Evolutionary conservation across 345 rosid species (phyloP).

Genomic region (Eucalyptus pauciflora): DNA sequence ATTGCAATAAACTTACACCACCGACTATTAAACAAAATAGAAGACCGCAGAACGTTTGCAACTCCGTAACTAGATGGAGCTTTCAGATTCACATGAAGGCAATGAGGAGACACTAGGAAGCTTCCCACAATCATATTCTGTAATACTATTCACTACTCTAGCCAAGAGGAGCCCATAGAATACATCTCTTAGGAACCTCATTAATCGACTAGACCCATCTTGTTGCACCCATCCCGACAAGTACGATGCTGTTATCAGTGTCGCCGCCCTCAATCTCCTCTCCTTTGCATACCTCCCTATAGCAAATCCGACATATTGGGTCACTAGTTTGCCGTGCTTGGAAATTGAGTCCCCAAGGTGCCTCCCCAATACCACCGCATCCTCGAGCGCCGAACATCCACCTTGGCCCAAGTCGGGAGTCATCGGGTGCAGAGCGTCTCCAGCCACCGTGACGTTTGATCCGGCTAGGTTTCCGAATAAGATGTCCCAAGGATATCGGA

Average conservation of each 20-base stretch:
- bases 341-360: neutral
- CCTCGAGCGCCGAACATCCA: too few relatives aligned
- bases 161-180: neutral
- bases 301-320: neutral
- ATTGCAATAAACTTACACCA: neutral
- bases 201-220: neutral
- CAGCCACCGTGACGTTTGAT: too few relatives aligned
- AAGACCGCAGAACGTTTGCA: neutral
- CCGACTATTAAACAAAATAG: neutral
- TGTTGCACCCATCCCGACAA: neutral
- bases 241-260: neutral
- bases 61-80: neutral
- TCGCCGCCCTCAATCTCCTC: neutral
- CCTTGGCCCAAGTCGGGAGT: too few relatives aligned
- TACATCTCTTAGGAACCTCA: neutral
- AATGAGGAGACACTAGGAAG: neutral
- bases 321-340: neutral
- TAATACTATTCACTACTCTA: neutral
- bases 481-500: too few relatives aligned
- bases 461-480: too few relatives aligned
- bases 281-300: conserved; percentile 5
- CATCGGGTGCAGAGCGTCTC: too few relatives aligned
- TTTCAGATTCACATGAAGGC: neutral
- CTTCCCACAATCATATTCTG: neutral
- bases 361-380: too few relatives aligned